Evolutionary conservation across 192 early-diverging fungal species (phyloP), one percentile per base, ranked within the genome.

Genomic region (Podila horticola): DNA sequence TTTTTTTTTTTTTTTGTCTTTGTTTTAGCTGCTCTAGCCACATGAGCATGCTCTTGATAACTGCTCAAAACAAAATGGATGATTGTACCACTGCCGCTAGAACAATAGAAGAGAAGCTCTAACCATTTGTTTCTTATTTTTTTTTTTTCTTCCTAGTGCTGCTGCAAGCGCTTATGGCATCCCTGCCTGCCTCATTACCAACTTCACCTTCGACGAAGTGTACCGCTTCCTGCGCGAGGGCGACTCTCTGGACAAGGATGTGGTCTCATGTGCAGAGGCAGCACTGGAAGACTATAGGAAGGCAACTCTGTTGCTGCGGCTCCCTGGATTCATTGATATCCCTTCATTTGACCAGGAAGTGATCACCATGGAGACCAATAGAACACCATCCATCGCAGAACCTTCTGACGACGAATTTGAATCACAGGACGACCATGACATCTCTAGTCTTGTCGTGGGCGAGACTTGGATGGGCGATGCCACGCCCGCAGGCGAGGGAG

Each of bases 141-240:
- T 19, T 29, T 36, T 30, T 26, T 10, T 11, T 38, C 34, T 45
- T 29, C 49, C 41, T 62, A 88, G 86, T 66, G 86, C 88, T n/a
- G 89, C 89, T 28, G 86, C 89, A 11, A 72, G 79, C 12, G 70
- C 34, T 38, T 86, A 73, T 10, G 81, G 81, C 11, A 88, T 88
- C 24, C 87, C 88, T 19, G 71, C 88, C 12, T 79, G 66, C 20
- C 82, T 90, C 19, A 83, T 86, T 11, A 85, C 84, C 52, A 90
- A 88, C 59, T 90, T 89, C 62, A 88, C 89, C 3, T 90, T 89
- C 79, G 88, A 88, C 62, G 85, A 84, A 38, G 88, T 88, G 4
- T 87, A 89, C 51, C 65, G 45, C 12, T 84, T 86, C 33, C 67
- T 90, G 24, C 86, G 85, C 19, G 86, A 88, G 64, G 83, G 88